Percentiles rank a stretch among this genome's conserved stretches.
Conservation (phyloP, 2,329 filamentous ascomycete species). For the Verticillium tricorpus region DNA sequence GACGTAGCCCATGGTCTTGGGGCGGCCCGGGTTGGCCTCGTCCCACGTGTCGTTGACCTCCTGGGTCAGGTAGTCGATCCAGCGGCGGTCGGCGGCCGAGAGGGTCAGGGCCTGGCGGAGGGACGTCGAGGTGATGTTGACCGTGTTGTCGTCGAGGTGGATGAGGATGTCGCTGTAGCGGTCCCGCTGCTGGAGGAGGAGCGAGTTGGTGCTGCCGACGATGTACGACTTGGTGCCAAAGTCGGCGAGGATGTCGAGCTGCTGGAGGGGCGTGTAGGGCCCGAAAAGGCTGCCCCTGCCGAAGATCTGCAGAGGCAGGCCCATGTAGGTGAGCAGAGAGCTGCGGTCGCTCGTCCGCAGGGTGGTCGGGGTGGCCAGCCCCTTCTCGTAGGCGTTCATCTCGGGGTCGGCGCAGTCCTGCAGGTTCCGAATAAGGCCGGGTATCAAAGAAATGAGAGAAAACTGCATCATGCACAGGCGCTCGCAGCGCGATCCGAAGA, state of each 20-base stretch:
- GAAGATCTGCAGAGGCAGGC: slow-evolving; percentile 89
- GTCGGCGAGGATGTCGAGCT: slow-evolving; percentile 90
- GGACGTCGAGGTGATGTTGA: slow-evolving; percentile 78
- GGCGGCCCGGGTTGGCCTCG: slow-evolving; percentile 77
- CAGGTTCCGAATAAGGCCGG: slow-evolving; percentile 84
- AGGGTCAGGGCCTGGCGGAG: slow-evolving; percentile 71
- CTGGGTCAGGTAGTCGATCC: slow-evolving; percentile 94
- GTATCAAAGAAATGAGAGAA: slow-evolving; percentile 90
- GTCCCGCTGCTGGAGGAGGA: slow-evolving; percentile 90
- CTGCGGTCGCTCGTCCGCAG: slow-evolving; percentile 86
- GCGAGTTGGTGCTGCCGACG: slow-evolving; percentile 92
- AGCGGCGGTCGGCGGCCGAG: slow-evolving; percentile 82
- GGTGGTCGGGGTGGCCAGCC: slow-evolving; percentile 71
- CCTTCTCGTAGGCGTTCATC: slow-evolving; percentile 76
- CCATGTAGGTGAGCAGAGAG: slow-evolving; percentile 91
- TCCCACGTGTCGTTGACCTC: slow-evolving; percentile 97
- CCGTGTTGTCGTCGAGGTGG: slow-evolving; percentile 85
- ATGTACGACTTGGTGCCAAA: slow-evolving; percentile 95
- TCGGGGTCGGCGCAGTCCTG: slow-evolving; percentile 95
- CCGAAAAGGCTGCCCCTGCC: slow-evolving; percentile 94
- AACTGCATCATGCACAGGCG: slow-evolving; percentile 98
- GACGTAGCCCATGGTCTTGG: slow-evolving; percentile 92
- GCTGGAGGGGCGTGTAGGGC: slow-evolving; percentile 93
- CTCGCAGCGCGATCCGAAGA: slow-evolving; percentile 96
- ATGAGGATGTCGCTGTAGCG: slow-evolving; percentile 95